These are phyloP conservation scores for Myriosclerotinia scirpicola DNA, from an alignment of 2,329 filamentous ascomycete species.

Conservation along the genomic window DNA sequence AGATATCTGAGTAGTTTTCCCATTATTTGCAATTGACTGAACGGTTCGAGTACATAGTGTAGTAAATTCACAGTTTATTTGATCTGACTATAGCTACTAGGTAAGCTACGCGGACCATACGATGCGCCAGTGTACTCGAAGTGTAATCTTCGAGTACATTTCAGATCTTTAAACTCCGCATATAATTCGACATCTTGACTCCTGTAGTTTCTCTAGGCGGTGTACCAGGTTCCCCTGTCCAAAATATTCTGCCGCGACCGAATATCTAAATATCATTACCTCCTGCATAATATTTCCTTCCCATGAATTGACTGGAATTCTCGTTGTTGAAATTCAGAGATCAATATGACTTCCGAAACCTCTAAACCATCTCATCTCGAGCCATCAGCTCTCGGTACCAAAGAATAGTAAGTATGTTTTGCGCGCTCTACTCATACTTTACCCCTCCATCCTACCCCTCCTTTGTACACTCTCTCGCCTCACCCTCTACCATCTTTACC, in stretches of 20 bases:
- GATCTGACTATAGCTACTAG: no score
- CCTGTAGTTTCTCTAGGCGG: background rate
- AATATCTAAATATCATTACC: constrained; percentile 2
- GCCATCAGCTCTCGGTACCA: constrained; percentile 78
- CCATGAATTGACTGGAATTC: background rate
- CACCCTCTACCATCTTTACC: background rate
- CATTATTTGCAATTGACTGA: background rate
- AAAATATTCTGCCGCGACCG: constrained; percentile 8
- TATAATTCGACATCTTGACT: background rate
- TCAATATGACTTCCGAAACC: constrained; percentile 33
- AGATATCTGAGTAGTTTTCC: background rate
- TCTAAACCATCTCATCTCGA: constrained; percentile 64
- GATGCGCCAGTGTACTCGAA: no score
- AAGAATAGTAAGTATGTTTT: constrained; percentile 68
- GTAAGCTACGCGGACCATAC: background rate
- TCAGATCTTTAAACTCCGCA: background rate
- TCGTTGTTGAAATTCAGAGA: background rate
- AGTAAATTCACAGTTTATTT: no score
- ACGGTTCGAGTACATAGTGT: background rate
- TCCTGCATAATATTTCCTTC: background rate
- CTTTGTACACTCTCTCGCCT: background rate
- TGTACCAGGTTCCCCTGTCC: background rate
- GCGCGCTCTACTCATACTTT: constrained; percentile 27
- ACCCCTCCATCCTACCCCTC: constrained; percentile 22
- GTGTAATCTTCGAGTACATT: background rate